Evolutionary conservation across 371 early-diverging fungal genomes (phyloP), one percentile per base, ranked within the genome.

Genomic region (Syncephalastrum monosporum): DNA sequence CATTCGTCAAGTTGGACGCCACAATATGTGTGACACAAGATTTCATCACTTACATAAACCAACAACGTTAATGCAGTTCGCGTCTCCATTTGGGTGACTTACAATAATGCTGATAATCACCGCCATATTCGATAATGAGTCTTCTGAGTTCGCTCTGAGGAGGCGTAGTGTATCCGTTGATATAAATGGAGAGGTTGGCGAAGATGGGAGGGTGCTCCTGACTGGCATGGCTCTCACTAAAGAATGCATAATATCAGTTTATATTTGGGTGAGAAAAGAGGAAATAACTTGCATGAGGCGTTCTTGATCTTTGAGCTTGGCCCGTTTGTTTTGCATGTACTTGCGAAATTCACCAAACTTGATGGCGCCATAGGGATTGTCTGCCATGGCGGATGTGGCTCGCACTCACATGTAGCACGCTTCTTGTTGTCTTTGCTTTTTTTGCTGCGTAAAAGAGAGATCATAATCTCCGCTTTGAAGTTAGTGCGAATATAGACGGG

Each of bases 161-260:
- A 4, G 88, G 86, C 29, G 79, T 60, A 0, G 86, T 85, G 45
- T 86, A 90, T 2, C 91, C 91, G 53, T 89, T 88, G 43, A 87
- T 79, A 57, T 88, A 75, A 24, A 88, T 82, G 1, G 79, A 71
- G 4, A 82, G 67, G 4, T 85, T 83, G 45, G 70, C 63, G 52
- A 88, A 88, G 5, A 88, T 78, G 23, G 63, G 78, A 0, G 70
- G 59, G 7, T 47, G 42, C 7, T 66, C 68, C 41, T 74, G 69
- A 16, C 51, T 64, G 6, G 69, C 59, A 53, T 56, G 60, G 7
- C 60, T 55, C 48, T 51, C 49, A 15, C 73, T 66, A 47, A 49
- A n/a, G 42, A 29, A 23, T 42, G 14, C 33, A 53, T 15, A 24
- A 13, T 38, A 63, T 51, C 12, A 63, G 57, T 12, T 56, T 59